Base-by-base conservation (phyloP, 129 eudicot genomes). In the Gnaphalium uliginosum region DNA sequence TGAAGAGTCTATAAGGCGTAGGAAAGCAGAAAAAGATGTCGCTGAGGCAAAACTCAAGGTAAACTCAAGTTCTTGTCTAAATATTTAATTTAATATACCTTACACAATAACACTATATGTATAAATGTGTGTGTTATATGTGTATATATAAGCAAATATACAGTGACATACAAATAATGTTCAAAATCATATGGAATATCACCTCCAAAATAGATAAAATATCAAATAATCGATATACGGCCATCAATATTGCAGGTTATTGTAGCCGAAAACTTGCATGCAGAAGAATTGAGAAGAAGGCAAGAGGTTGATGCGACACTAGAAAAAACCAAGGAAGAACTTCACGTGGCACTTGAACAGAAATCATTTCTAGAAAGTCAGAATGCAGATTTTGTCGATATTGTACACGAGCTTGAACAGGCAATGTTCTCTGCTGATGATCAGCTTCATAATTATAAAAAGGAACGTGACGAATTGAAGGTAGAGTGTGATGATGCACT, bases 1-100 rank as follows among this genome's bases (percentile, higher is more conserved):
- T 81, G 88, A 88, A 69, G 98, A 90, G 89, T 88, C 98, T 41
- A 59, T 79, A 26, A 88, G 80, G 84, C 89, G 96, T 39, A 81
- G 81, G 73, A 88, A 87, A 79, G 98, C 97, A 59, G 96, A 94
- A 85, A 89, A 81, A 70, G 87, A 84, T 25, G 91, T 89, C 67
- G 85, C 84, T 53, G 90, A 80, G 64, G 98, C 97, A 66, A 76
- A 79, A 50, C 86, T 79, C 83, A 86, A 79, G 87, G 98, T 90
- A 86, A 86, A 64, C 9, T 19, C 65, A 23, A 59, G 65, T 59
- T 51, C 57, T 39, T 27, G n/a, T 50, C 66, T 65, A 75, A 24
- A 76, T 54, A 35, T 35, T 2, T 41, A 41, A 41, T 1, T 29
- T 29, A 29, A 29, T 29, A 29, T 29, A 29, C 32, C 32, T 24